Conservation (phyloP, 768 basidiomycete species). For the Tremella fuciformis region DNA sequence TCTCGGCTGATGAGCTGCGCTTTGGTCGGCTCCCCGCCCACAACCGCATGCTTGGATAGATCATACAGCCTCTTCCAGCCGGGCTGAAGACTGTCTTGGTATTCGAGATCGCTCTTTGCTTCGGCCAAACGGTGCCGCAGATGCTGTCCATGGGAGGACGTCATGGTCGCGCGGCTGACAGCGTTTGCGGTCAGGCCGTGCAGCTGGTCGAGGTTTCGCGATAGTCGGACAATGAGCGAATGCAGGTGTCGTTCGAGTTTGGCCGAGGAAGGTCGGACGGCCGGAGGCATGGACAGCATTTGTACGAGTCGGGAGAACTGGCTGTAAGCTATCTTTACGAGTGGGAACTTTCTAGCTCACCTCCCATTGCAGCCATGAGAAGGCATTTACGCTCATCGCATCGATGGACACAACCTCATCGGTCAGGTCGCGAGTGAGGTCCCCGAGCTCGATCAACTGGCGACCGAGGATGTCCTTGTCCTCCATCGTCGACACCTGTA, state of each 20-base stretch:
- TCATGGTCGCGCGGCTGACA: constrained; percentile 18
- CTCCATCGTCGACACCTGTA: constrained; percentile 32
- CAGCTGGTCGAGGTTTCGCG: constrained; percentile 24
- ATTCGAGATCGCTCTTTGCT: constrained; percentile 15
- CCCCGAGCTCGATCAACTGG: constrained; percentile 43
- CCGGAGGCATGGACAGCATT: constrained; percentile 16
- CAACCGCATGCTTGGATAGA: constrained; percentile 27
- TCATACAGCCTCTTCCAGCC: constrained; percentile 33
- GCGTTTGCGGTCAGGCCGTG: constrained; percentile 21
- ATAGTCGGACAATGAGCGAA: constrained; percentile 33
- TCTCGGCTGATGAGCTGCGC: constrained; percentile 30
- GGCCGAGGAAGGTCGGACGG: constrained; percentile 17
- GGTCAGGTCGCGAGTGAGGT: constrained; percentile 35
- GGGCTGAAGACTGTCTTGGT: constrained; percentile 25
- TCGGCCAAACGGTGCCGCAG: constrained; percentile 14
- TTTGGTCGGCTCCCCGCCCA: constrained; percentile 35
- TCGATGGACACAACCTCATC: constrained; percentile 42
- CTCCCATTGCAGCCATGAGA: constrained; percentile 45
- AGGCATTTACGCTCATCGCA: constrained; percentile 37
- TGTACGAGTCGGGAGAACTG: constrained; percentile 33
- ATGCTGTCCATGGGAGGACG: constrained; percentile 18
- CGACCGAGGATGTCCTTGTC: constrained; percentile 28
- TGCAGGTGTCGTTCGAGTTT: constrained; percentile 20
- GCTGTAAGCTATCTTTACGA: too few relatives aligned
- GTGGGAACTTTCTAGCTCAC: constrained; percentile 18